These are phyloP conservation scores for Pelargonium cotyledonis DNA, from an alignment of 441 rosid species.

Conservation along the genomic window DNA sequence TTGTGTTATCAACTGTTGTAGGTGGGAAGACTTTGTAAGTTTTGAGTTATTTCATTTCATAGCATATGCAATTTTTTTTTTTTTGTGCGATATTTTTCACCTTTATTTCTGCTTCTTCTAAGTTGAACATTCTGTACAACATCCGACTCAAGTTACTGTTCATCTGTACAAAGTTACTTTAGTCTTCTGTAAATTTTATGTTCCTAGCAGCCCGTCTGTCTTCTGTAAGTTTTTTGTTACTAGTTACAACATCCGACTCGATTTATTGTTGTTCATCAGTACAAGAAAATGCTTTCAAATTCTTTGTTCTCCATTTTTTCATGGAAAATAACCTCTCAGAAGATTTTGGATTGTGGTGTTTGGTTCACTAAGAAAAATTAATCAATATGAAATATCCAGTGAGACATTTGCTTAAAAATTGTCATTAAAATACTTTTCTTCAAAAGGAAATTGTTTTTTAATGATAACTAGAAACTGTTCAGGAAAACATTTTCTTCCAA, in stretches of 20 bases:
- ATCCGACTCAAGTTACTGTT: background rate
- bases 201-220: too few species aligned
- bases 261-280: too few species aligned
- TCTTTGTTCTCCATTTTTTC: too few species aligned
- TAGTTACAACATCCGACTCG: too few species aligned
- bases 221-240: too few species aligned
- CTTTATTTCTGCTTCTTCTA: background rate
- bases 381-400: background rate
- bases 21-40: background rate
- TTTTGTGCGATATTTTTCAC: background rate
- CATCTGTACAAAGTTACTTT: background rate
- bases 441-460: background rate
- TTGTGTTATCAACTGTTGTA: background rate
- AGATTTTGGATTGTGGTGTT: background rate
- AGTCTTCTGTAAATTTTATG: too few species aligned
- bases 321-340: background rate
- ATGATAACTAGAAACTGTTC: background rate
- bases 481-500: background rate
- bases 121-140: slow-evolving; percentile 1
- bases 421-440: too few species aligned
- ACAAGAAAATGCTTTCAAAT: too few species aligned
- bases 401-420: too few species aligned
- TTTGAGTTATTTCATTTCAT: background rate
- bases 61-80: too few species aligned
- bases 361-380: background rate